A percentile compares a stretch with the other conserved stretches of the same genome.
phyloP scores from a whole-genome alignment of 2,329 filamentous ascomycete species.

The Ophiocordyceps robertsii region DNA sequence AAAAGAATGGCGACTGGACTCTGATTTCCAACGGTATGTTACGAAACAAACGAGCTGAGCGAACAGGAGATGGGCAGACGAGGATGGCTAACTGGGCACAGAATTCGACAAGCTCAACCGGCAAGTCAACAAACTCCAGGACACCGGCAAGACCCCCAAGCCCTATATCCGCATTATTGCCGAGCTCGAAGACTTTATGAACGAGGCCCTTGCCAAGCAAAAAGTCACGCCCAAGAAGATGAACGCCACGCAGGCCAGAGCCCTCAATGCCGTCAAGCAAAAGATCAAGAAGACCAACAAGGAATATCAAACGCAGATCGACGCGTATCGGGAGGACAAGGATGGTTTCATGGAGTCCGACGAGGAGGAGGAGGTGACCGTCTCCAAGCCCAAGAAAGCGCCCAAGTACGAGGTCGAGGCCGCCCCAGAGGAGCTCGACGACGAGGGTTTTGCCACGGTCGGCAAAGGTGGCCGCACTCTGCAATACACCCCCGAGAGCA shows the following conservation, averaged over 20 bases:
- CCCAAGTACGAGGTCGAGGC: conserved; percentile 29
- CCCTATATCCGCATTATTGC: conserved; percentile 85
- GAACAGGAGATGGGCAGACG: not conserved
- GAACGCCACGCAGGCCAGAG: conserved; percentile 90
- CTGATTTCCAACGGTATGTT: conserved; percentile 72
- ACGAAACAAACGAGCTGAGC: not conserved
- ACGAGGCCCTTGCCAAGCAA: conserved; percentile 87
- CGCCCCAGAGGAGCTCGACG: conserved; percentile 46
- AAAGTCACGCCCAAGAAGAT: conserved; percentile 97
- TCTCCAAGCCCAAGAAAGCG: conserved; percentile 30
- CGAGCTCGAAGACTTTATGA: conserved; percentile 88
- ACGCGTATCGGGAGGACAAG: conserved; percentile 74
- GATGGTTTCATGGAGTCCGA: conserved; percentile 80
- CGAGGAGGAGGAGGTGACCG: conserved; percentile 53
- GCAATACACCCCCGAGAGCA: conserved; percentile 91
- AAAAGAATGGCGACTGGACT: conserved; percentile 97
- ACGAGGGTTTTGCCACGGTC: conserved; percentile 81
- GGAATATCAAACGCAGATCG: conserved; percentile 78
- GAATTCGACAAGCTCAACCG: conserved; percentile 93
- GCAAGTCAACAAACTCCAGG: conserved; percentile 65
- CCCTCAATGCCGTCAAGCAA: conserved; percentile 93
- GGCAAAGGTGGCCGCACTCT: conserved; percentile 80
- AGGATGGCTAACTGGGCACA: conserved; percentile 21
- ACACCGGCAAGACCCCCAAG: conserved; percentile 72
- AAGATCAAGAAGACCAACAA: conserved; percentile 98